Conservation (phyloP, 2,329 filamentous ascomycete species). For the Diaporthe citriasiana region DNA sequence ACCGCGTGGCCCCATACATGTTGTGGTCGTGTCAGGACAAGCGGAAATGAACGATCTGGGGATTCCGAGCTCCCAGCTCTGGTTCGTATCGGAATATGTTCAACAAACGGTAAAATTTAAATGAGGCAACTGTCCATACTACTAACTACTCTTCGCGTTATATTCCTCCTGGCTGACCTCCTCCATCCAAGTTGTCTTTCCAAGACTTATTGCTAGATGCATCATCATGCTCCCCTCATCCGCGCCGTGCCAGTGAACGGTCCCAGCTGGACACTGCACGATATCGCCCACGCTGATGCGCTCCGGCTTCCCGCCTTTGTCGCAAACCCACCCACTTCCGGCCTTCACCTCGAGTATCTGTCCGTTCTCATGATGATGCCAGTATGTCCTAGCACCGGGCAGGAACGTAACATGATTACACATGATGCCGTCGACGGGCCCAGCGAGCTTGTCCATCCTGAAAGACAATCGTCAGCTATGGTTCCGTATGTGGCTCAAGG, state of each 20-base stretch:
- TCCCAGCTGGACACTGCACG: conserved; percentile 56
- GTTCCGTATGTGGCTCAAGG: background rate
- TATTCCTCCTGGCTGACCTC: conserved; percentile 56
- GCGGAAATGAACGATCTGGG: too few relatives aligned
- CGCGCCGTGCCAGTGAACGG: conserved; percentile 61
- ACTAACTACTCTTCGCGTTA: conserved; percentile 18
- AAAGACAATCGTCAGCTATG: background rate
- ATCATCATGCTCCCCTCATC: conserved; percentile 57
- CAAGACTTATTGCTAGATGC: conserved; percentile 55
- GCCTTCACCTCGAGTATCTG: conserved; percentile 58
- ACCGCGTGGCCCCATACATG: background rate
- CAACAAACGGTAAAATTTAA: background rate
- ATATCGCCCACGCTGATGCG: conserved; percentile 57
- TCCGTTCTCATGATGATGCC: conserved; percentile 61
- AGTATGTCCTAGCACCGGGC: conserved; percentile 58
- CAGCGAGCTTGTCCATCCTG: conserved; percentile 38
- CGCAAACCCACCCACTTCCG: conserved; percentile 59
- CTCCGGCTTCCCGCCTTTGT: conserved; percentile 54
- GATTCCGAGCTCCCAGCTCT: background rate
- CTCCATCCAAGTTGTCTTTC: conserved; percentile 55
- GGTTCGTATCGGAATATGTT: background rate
- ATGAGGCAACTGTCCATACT: background rate
- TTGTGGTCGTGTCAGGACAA: too few relatives aligned
- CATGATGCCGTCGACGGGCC: conserved; percentile 29
- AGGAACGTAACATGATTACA: conserved; percentile 56